phyloP scores from a whole-genome alignment of 441 rosid genomes.

The Pelargonium citronellum region DNA sequence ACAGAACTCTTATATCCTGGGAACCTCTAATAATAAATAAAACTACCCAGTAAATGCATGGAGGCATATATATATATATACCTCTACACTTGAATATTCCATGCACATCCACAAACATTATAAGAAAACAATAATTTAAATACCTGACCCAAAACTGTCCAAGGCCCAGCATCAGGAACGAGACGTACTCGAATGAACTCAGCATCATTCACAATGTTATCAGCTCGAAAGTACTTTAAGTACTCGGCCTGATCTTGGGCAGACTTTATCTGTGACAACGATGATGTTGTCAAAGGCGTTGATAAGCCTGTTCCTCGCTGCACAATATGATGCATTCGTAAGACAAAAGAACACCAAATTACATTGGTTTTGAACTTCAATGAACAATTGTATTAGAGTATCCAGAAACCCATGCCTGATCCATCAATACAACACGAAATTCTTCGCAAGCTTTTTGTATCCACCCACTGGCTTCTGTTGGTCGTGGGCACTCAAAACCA shows the following conservation, averaged over 20 bases:
- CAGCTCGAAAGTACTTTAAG: slow-evolving; percentile 71
- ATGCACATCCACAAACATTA: slow-evolving; percentile 16
- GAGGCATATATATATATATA: background rate
- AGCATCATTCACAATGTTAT: slow-evolving; percentile 75
- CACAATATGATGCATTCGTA: slow-evolving; percentile 24
- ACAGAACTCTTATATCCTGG: background rate
- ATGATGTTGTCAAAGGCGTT: slow-evolving; percentile 67
- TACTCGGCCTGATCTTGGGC: slow-evolving; percentile 52
- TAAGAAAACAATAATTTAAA: slow-evolving; percentile 4
- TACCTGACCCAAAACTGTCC: slow-evolving; percentile 93
- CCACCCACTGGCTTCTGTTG: slow-evolving; percentile 82
- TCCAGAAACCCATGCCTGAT: slow-evolving; percentile 50
- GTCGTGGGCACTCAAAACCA: slow-evolving; percentile 76
- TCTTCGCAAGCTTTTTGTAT: slow-evolving; percentile 76
- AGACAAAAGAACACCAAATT: slow-evolving; percentile 4
- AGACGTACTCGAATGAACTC: slow-evolving; percentile 72
- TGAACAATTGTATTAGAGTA: slow-evolving; percentile 12
- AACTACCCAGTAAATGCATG: background rate
- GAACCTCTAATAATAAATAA: background rate
- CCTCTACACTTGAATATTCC: background rate
- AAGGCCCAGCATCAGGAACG: slow-evolving; percentile 73
- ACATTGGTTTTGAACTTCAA: slow-evolving; percentile 10
- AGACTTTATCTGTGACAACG: slow-evolving; percentile 71
- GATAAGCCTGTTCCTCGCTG: slow-evolving; percentile 98
- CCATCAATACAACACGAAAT: slow-evolving; percentile 78